phyloP scores from a whole-genome alignment of 2,329 filamentous ascomycete genomes.

The Xylariaceae sp. region DNA sequence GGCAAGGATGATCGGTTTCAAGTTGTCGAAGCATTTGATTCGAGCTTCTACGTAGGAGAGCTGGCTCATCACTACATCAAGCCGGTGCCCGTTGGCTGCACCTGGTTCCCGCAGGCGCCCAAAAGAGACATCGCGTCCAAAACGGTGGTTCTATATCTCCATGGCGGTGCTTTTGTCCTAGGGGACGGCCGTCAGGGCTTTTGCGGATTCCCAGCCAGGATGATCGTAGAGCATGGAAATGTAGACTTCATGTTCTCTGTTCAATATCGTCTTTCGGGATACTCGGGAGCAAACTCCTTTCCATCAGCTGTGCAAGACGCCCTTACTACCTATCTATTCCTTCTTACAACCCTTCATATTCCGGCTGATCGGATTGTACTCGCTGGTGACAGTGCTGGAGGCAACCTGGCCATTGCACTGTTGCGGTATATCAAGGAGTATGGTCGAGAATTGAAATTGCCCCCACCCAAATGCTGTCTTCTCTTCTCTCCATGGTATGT shows the following conservation, averaged over 20 bases:
- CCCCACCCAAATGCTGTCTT: constrained; percentile 30
- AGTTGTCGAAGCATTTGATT: not conserved
- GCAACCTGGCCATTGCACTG: constrained; percentile 39
- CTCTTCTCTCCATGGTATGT: constrained; percentile 26
- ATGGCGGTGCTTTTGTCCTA: constrained; percentile 18
- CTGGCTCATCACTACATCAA: not conserved
- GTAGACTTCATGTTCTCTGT: not conserved
- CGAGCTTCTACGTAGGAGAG: not conserved
- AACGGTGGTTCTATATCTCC: constrained; percentile 16
- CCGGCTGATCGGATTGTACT: constrained; percentile 37
- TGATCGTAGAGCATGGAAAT: constrained; percentile 30
- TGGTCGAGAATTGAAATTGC: constrained; percentile 20
- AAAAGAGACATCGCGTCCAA: not conserved
- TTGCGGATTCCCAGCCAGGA: constrained; percentile 14
- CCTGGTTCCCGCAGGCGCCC: not conserved
- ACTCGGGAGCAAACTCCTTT: not conserved
- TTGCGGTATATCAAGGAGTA: constrained; percentile 40
- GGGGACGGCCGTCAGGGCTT: constrained; percentile 13
- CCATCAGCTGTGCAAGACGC: not conserved
- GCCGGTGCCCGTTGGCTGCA: not conserved
- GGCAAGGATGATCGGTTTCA: not conserved
- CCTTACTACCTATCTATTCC: constrained; percentile 35
- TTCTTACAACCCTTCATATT: constrained; percentile 30
- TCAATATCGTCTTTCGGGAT: not conserved
- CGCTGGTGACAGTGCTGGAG: constrained; percentile 46